These are phyloP conservation scores for Singerocomus inundabilis DNA, from an alignment of 1,284 basidiomycete species.

Conservation along the genomic window DNA sequence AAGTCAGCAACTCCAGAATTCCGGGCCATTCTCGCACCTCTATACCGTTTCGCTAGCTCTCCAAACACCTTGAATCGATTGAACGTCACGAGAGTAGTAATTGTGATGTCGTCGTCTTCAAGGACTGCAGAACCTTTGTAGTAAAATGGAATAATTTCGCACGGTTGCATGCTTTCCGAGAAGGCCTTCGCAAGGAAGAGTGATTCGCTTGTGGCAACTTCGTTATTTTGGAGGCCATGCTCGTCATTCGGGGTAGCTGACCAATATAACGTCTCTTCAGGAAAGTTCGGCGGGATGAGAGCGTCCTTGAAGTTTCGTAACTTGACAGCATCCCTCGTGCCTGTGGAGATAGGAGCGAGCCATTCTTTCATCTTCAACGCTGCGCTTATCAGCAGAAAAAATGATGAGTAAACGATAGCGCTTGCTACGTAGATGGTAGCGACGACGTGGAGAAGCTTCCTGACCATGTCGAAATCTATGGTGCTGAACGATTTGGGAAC, in stretches of 20 bases:
- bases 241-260: conserved; percentile 10
- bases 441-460: conserved; percentile 19
- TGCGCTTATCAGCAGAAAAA: conserved; percentile 28
- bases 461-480: conserved; percentile 10
- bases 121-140: conserved; percentile 57
- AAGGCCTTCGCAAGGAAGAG: conserved; percentile 67
- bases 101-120: conserved; percentile 68
- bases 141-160: conserved; percentile 76
- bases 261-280: conserved; percentile 23
- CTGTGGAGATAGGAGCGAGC: conserved; percentile 1
- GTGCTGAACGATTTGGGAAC: background rate
- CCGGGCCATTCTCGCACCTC: conserved; percentile 48
- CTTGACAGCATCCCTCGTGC: background rate
- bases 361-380: conserved; percentile 15
- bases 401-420: conserved; percentile 37
- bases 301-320: conserved; percentile 1
- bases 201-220: conserved; percentile 39
- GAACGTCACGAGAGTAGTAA: conserved; percentile 80
- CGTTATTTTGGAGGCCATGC: conserved; percentile 12
- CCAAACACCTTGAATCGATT: conserved; percentile 73
- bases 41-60: conserved; percentile 67
- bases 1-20: background rate
- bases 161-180: conserved; percentile 63
- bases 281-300: conserved; percentile 2
- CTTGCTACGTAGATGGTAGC: conserved; percentile 27